Base-by-base conservation (phyloP, 192 early-diverging fungal species). In the Umbelopsis sp. region DNA sequence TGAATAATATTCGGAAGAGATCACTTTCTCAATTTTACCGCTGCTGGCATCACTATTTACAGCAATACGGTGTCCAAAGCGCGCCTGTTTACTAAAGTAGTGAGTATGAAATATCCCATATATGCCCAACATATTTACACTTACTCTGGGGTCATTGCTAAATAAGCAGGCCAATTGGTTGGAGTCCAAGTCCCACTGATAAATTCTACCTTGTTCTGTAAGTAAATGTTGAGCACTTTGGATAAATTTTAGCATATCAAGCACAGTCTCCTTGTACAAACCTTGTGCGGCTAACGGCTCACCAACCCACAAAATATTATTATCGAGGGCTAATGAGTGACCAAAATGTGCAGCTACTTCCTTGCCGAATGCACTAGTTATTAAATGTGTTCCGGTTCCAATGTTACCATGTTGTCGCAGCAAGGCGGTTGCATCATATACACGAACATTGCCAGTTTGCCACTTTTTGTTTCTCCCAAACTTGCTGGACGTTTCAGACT, bases 361-460 rank as follows among this genome's bases (percentile, higher is more conserved):
- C 41, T 54, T 62, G 8, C 79, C 74, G 32, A 77, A 16, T 10
- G 74, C 36, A n/a, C 45, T 21, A 16, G 10, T 29, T 16, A 56
- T 11, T 17, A 76, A 32, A 4, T 51, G 74, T 45, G 62, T 12
- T 43, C 54, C 38, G 16, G 71, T 6, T 44, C 76, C 66, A 41
- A 45, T 47, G n/a, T 34, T 29, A 0, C 52, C 59, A 29, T 70
- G 20, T 31, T 53, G 24, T 0, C 12, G 43, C 16, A 41, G 43
- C 41, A 77, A 49, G 26, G 31, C 25, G 17, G 25, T 43, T 32
- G 59, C 41, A 26, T 76, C 41, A 59, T 76, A 76, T 9, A 81
- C 25, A 32, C 82, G 68, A 12, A 83, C 74, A n/a, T 43, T 67
- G 32, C 80, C 80, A 25, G 70, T 70, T 59, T 83, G 82, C 82